phyloP scores from a whole-genome alignment of 2,329 filamentous ascomycete species.

The Aureobasidium subglaciale region DNA sequence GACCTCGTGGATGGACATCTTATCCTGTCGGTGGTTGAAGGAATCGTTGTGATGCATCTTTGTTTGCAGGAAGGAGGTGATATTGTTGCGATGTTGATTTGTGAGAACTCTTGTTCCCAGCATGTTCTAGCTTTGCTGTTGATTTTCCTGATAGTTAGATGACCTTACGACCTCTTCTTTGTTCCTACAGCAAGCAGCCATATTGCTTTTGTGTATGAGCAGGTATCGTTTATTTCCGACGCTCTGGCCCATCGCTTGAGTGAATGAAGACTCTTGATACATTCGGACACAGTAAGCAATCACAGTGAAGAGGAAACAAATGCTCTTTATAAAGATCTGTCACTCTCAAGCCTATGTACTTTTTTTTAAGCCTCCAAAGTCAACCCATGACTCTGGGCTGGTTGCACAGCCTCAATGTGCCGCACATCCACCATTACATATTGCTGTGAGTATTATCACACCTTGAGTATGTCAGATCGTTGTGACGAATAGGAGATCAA shows the following conservation, averaged over 20 bases:
- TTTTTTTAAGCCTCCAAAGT: neutral
- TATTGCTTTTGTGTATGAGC: neutral
- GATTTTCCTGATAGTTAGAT: too few species aligned
- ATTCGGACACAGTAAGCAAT: neutral
- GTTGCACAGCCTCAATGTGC: slow-evolving; percentile 5
- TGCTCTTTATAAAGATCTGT: neutral
- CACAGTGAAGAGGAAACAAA: neutral
- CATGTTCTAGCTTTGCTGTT: too few species aligned
- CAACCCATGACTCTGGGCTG: neutral
- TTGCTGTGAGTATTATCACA: too few species aligned
- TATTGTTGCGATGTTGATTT: too few species aligned
- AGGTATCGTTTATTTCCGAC: neutral
- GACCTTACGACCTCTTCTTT: neutral
- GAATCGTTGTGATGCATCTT: neutral
- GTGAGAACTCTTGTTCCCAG: too few species aligned
- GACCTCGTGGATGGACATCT: neutral
- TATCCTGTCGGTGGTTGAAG: neutral
- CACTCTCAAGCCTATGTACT: neutral
- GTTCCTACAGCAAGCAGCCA: neutral
- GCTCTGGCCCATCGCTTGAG: too few species aligned
- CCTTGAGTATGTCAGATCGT: too few species aligned
- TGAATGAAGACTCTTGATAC: too few species aligned
- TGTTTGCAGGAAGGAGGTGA: too few species aligned
- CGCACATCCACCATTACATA: neutral
- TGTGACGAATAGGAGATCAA: too few species aligned